Base-by-base conservation (phyloP, 108 stramenopile genomes). In the Pseudonitzschia multiseries region DNA sequence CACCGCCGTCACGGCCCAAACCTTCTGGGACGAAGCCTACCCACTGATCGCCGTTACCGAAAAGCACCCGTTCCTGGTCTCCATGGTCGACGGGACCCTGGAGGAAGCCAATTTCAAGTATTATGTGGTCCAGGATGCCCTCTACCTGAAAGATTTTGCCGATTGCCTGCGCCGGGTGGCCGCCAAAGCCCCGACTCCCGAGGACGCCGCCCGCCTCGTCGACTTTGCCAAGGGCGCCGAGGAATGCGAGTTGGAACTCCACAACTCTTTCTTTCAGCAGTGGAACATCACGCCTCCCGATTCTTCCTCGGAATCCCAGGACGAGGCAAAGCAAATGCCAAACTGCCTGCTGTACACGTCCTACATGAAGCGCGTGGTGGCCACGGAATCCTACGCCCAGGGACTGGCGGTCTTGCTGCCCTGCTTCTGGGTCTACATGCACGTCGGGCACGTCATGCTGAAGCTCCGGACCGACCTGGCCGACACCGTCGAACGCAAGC, bases 391-490 rank as follows among this genome's bases (percentile, higher is more conserved):
- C 20, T 77, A 85, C 64, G 87, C 82, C 1, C 87, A 96, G 70
- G 94, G 94, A 22, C 57, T 96, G 61, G 92, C 92, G 9, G 86
- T 83, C 4, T 57, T 96, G 57, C 67, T 96, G 22, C 92, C 94
- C 6, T 96, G 94, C 66, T 93, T 92, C 71, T 96, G 94, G 94
- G 91, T 93, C 0, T 96, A 93, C 69, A 84, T 87, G 88, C 89
- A 93, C 73, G 90, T 96, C 9, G 94, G 94, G 9, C 84, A 93
- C 48, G 79, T 81, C 65, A 96, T 93, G 92, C 81, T 93, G 0
- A 70, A 83, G 70, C 70, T 91, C 40, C 82, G 94, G 57, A 83
- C 88, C 26, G 77, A 90, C 36, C 57, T 92, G 27, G 89, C 84
- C 20, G 76, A 87, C 68, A 70, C 65, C 73, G 77, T 67, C 70